Percentiles rank a stretch among this genome's conserved stretches.
These are phyloP conservation scores for Eucalyptus camaldulensis DNA, from an alignment of 345 rosid species.

Conservation along the genomic window DNA sequence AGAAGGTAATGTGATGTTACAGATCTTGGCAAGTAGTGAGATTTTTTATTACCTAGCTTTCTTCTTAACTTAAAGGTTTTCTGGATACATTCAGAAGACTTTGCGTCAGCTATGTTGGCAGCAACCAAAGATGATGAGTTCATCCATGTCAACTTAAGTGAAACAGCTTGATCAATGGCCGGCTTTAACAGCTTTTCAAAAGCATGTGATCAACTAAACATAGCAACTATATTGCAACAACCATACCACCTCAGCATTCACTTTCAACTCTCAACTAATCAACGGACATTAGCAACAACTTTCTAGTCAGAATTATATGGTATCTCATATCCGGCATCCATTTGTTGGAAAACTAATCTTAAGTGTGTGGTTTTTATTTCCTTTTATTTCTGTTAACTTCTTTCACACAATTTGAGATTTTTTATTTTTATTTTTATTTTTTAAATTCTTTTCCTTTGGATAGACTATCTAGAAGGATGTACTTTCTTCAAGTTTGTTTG, in stretches of 20 bases:
- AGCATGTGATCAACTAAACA: slow-evolving; percentile 83
- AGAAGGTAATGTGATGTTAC: slow-evolving; percentile 53
- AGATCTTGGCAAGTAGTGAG: background rate
- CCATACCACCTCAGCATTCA: slow-evolving; percentile 75
- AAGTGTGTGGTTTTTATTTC: slow-evolving; percentile 4
- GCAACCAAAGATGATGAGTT: slow-evolving; percentile 92
- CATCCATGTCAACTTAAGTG: slow-evolving; percentile 75
- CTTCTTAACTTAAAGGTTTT: slow-evolving; percentile 82
- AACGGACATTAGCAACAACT: slow-evolving; percentile 94
- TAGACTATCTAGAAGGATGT: background rate
- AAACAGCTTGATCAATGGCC: slow-evolving; percentile 94
- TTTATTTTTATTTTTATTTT: background rate
- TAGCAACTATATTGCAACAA: slow-evolving; percentile 82
- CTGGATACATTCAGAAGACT: slow-evolving; percentile 86
- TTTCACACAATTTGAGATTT: background rate
- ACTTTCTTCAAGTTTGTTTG: background rate
- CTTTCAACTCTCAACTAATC: slow-evolving; percentile 93
- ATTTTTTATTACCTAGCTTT: slow-evolving; percentile 11
- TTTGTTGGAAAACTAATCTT: slow-evolving; percentile 9
- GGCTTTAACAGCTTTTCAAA: slow-evolving; percentile 95
- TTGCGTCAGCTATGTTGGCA: slow-evolving; percentile 97
- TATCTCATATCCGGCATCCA: slow-evolving; percentile 41
- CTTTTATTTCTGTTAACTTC: background rate
- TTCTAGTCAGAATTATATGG: slow-evolving; percentile 71
- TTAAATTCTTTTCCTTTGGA: background rate